Evolutionary conservation across 1,139 yeast species (phyloP), one percentile per base, ranked within the genome.

Genomic region (Scheffersomyces cryptocercus): DNA sequence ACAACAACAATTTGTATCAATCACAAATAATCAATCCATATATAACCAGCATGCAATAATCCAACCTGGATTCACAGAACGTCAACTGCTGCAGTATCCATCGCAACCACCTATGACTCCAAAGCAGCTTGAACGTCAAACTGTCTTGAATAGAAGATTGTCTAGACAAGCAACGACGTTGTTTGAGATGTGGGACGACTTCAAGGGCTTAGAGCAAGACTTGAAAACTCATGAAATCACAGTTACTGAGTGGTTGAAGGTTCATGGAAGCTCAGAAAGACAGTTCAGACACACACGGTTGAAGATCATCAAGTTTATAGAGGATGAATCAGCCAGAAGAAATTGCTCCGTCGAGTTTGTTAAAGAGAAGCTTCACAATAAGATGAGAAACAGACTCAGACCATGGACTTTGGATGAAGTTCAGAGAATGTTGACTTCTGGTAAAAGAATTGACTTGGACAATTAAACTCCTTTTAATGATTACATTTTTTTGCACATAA

Each of bases 401-500:
- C 72, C 72, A 1, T 67, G 72, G 71, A 67, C 73, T 8, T 54
- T 67, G 41, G 73, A 67, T 50, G 72, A 67, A 51, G 70, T 67
- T n/a, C 73, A 67, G 48, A 49, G 73, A 40, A 67, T 65, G 70
- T 55, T 67, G 43, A 67, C 72, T 10, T 56, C 68, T 4, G 66
- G 67, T 9, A 66, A 62, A 48, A 48, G 68, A 39, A 66, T 67
- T 35, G 53, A 59, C 30, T 57, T 67, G 43, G 67, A 63, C 45
- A 64, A 58, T 13, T 48, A 44, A 33, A 14, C 20, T 3, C 26
- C 26, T 20, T 20, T 2, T 20, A 20, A 20, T 20, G 26, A 9
- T 20, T 6, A 20, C 26, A 20, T 20, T 20, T 6, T 20, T 20
- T 20, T 20, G 26, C 26, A 20, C 8, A 20, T 8, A 20, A 20